These are phyloP conservation scores for Rhazya stricta DNA, from an alignment of 257 asterid species.

Conservation along the genomic window DNA sequence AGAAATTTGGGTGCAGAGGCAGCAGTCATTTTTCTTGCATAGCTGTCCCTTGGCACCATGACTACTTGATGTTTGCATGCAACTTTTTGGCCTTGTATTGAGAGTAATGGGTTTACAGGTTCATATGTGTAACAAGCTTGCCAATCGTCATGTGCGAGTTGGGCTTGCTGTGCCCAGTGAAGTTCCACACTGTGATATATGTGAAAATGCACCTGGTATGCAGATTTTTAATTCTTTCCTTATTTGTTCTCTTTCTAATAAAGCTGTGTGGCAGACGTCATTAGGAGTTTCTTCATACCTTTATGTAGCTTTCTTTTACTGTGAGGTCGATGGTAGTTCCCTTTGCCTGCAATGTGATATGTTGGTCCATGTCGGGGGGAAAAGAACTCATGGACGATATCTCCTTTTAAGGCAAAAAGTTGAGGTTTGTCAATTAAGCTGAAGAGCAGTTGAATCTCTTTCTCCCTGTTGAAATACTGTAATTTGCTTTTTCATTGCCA, in stretches of 20 bases:
- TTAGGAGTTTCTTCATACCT: slow-evolving; percentile 19
- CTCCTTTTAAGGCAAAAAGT: slow-evolving; percentile 88
- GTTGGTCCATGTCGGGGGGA: slow-evolving; percentile 92
- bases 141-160: slow-evolving; percentile 85
- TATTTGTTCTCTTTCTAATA: slow-evolving; percentile 14
- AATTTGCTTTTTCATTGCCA: slow-evolving; percentile 16
- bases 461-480: background rate
- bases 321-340: slow-evolving; percentile 93
- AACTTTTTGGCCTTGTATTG: background rate
- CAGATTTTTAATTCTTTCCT: slow-evolving; percentile 23
- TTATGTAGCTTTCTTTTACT: slow-evolving; percentile 85
- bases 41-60: background rate
- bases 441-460: background rate
- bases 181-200: slow-evolving; percentile 81
- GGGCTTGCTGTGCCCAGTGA: slow-evolving; percentile 86
- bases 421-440: slow-evolving; percentile 60
- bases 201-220: slow-evolving; percentile 89
- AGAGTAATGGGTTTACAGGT: slow-evolving; percentile 36
- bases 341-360: slow-evolving; percentile 93
- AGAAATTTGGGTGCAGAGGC: background rate
- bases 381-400: slow-evolving; percentile 92
- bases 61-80: background rate
- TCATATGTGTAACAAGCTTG: slow-evolving; percentile 94
- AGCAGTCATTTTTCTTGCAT: background rate
- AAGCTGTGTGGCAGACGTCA: background rate